Conservation (phyloP, 495 filamentous ascomycete genomes). For the Sordaria brevicollis region DNA sequence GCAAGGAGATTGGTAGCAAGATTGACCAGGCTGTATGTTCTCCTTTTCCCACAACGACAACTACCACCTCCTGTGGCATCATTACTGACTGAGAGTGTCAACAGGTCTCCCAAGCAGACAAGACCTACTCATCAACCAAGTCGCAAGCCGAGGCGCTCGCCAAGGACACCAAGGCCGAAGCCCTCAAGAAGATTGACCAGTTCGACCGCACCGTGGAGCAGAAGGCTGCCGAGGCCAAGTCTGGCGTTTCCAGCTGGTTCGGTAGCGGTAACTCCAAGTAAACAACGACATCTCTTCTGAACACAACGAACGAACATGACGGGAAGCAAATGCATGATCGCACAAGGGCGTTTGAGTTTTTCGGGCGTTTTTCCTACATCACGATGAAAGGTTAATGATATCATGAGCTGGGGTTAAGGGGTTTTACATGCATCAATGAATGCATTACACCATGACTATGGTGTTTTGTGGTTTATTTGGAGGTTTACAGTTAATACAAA, state of each 20-base stretch:
- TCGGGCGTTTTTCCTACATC: not conserved
- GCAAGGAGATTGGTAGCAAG: constrained; percentile 36
- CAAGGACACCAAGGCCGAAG: constrained; percentile 44
- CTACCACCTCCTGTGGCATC: not conserved
- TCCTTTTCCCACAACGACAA: not conserved
- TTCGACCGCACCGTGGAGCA: constrained; percentile 68
- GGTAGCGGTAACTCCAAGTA: constrained; percentile 42
- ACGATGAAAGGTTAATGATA: not conserved
- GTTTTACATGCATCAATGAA: too few species aligned
- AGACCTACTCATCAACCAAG: constrained; percentile 45
- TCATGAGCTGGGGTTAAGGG: not conserved
- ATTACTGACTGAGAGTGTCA: too few species aligned
- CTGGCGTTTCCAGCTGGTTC: constrained; percentile 71
- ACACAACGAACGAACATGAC: too few species aligned
- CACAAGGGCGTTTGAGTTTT: too few species aligned
- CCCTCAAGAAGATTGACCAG: constrained; percentile 61
- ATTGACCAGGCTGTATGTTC: constrained; percentile 34
- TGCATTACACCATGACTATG: not conserved
- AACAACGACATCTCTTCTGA: not conserved
- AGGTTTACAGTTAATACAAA: not conserved
- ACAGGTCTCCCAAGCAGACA: constrained; percentile 53
- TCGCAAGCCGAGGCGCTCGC: constrained; percentile 49
- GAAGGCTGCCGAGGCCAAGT: constrained; percentile 68
- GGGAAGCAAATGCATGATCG: too few species aligned
- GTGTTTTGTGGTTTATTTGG: not conserved